Evolutionary conservation across 2,329 filamentous ascomycete species (phyloP).

Genomic region (Coniella vitis): DNA sequence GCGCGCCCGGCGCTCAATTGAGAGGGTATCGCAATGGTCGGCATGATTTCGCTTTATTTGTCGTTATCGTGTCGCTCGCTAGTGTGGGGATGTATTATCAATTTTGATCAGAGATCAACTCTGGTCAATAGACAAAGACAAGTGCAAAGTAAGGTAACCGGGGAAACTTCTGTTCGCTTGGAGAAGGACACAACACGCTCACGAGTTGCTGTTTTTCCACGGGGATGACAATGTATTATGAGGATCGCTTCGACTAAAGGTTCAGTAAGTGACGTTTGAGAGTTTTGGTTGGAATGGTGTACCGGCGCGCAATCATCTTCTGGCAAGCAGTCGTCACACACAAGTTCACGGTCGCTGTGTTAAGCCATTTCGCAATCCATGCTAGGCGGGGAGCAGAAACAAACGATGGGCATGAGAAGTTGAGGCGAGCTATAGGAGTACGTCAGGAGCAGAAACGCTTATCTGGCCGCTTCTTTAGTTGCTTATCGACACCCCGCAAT

Average conservation of each 20-base stretch:
- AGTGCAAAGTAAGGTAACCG: background rate
- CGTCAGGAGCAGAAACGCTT: background rate
- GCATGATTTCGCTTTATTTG: conserved; percentile 17
- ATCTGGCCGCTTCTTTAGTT: conserved; percentile 5
- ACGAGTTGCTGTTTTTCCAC: background rate
- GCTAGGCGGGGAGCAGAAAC: background rate
- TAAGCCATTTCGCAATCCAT: background rate
- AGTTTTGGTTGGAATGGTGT: background rate
- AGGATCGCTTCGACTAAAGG: background rate
- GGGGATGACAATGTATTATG: conserved; percentile 7
- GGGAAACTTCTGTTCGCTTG: no score
- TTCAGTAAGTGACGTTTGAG: background rate
- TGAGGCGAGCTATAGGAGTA: background rate
- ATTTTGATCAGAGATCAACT: background rate
- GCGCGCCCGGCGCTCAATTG: conserved; percentile 65
- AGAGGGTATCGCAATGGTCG: conserved; percentile 28
- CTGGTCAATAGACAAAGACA: background rate
- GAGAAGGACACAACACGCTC: no score
- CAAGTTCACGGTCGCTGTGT: background rate
- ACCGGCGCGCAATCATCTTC: conserved; percentile 10
- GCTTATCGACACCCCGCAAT: conserved; percentile 1
- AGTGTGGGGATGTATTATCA: background rate
- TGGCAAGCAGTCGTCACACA: background rate
- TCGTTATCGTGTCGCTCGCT: background rate
- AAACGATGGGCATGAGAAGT: background rate